These are phyloP conservation scores for Diaporthe vexans DNA, from an alignment of 2,329 filamentous ascomycete species.

Conservation along the genomic window DNA sequence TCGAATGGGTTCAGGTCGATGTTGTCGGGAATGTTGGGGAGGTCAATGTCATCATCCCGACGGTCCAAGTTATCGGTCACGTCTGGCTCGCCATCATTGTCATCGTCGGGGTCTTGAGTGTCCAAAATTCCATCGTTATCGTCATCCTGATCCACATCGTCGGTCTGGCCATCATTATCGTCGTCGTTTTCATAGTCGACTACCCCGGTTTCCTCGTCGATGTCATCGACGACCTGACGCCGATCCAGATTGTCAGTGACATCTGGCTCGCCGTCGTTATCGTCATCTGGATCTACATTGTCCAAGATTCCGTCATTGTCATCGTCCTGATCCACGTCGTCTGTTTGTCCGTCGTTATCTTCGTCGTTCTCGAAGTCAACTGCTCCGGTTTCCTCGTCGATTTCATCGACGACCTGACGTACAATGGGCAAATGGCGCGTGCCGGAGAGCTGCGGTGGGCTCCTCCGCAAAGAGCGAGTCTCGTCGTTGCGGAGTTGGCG, in stretches of 20 bases:
- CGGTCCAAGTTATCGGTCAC: conserved; percentile 5
- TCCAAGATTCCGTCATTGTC: conserved; percentile 1
- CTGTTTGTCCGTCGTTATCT: neutral
- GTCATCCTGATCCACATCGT: neutral
- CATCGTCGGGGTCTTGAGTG: neutral
- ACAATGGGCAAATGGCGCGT: neutral
- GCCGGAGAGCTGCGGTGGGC: neutral
- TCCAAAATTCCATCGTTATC: neutral
- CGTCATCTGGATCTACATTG: neutral
- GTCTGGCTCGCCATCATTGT: conserved; percentile 4
- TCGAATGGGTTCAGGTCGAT: conserved; percentile 8
- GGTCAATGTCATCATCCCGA: neutral
- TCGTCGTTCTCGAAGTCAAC: conserved; percentile 8
- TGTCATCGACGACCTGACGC: neutral
- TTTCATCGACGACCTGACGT: neutral
- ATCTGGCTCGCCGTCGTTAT: conserved; percentile 7
- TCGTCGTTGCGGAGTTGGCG: conserved; percentile 10
- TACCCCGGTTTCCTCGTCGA: neutral
- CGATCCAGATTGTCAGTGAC: conserved; percentile 2
- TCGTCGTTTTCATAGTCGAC: conserved; percentile 3
- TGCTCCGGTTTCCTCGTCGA: neutral
- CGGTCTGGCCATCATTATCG: neutral
- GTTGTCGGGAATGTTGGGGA: neutral
- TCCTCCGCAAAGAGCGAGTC: neutral
- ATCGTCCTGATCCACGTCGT: neutral